These are phyloP conservation scores for Viridothelium virens DNA, from an alignment of 495 filamentous ascomycete species.

Conservation along the genomic window DNA sequence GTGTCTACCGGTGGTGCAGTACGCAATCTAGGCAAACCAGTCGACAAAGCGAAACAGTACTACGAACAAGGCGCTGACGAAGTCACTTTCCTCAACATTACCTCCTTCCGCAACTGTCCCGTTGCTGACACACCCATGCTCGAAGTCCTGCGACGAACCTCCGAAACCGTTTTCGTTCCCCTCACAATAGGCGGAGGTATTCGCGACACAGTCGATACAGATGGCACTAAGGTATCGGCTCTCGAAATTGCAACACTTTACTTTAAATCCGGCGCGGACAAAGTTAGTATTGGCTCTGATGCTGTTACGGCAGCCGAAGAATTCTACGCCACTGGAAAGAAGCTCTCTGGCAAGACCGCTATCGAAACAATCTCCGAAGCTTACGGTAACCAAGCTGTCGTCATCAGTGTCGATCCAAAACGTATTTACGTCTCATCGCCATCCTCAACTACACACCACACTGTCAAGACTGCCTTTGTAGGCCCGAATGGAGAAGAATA, in stretches of 20 bases:
- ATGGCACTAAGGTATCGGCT: conserved; percentile 79
- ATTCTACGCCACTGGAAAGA: conserved; percentile 61
- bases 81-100: conserved; percentile 96
- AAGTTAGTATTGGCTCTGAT: conserved; percentile 95
- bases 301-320: conserved; percentile 88
- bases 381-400: conserved; percentile 95
- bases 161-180: conserved; percentile 93
- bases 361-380: conserved; percentile 90
- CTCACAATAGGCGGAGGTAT: conserved; percentile 94
- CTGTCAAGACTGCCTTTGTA: conserved; percentile 58
- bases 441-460: conserved; percentile 68
- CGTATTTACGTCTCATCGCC: conserved; percentile 72
- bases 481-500: conserved; percentile 70
- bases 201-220: conserved; percentile 76
- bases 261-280: conserved; percentile 97
- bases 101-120: conserved; percentile 90
- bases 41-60: conserved; percentile 87
- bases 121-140: conserved; percentile 90
- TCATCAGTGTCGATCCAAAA: conserved; percentile 90
- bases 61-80: conserved; percentile 97
- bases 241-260: conserved; percentile 93
- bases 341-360: conserved; percentile 69
- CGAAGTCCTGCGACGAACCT: conserved; percentile 77
- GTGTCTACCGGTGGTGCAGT: conserved; percentile 59
- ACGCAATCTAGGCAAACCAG: conserved; percentile 89